These are phyloP conservation scores for Candida patagonica DNA, from an alignment of 805 yeast genomes.

Conservation along the genomic window DNA sequence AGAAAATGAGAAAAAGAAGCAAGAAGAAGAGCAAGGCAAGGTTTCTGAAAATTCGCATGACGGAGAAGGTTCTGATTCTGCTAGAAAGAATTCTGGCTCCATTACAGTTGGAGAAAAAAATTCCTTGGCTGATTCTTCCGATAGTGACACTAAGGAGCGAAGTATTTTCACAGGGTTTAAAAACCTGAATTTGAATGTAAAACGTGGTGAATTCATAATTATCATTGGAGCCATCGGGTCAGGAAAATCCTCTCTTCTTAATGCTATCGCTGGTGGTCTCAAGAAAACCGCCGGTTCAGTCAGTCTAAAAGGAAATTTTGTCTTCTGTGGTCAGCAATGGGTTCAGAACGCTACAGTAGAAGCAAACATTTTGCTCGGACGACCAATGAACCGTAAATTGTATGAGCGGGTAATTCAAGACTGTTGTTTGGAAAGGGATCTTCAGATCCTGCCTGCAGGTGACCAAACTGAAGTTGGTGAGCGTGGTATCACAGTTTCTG, in stretches of 20 bases:
- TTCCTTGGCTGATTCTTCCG: conserved; percentile 34
- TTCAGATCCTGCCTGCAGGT: conserved; percentile 60
- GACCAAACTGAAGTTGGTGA: conserved; percentile 83
- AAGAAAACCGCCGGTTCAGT: conserved; percentile 43
- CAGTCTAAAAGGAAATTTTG: conserved; percentile 42
- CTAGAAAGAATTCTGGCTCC: conserved; percentile 14
- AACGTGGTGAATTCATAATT: conserved; percentile 61
- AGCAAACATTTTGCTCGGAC: conserved; percentile 68
- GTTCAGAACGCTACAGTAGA: conserved; percentile 70
- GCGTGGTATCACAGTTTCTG: conserved; percentile 78
- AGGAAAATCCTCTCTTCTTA: conserved; percentile 67
- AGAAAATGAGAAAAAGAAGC: neutral
- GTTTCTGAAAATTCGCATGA: conserved; percentile 6
- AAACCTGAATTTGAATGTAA: conserved; percentile 40
- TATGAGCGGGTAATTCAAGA: conserved; percentile 49
- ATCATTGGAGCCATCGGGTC: conserved; percentile 76
- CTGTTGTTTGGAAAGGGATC: conserved; percentile 60
- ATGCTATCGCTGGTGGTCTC: conserved; percentile 69
- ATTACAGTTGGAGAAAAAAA: conserved; percentile 29
- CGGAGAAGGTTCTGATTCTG: conserved; percentile 13
- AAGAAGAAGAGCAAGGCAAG: conserved; percentile 4
- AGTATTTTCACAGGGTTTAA: conserved; percentile 23
- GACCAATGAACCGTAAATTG: conserved; percentile 37
- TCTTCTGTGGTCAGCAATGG: conserved; percentile 67
- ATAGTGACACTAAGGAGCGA: conserved; percentile 11